Conservation (phyloP, 2,329 filamentous ascomycete species). For the Alternaria sp. region DNA sequence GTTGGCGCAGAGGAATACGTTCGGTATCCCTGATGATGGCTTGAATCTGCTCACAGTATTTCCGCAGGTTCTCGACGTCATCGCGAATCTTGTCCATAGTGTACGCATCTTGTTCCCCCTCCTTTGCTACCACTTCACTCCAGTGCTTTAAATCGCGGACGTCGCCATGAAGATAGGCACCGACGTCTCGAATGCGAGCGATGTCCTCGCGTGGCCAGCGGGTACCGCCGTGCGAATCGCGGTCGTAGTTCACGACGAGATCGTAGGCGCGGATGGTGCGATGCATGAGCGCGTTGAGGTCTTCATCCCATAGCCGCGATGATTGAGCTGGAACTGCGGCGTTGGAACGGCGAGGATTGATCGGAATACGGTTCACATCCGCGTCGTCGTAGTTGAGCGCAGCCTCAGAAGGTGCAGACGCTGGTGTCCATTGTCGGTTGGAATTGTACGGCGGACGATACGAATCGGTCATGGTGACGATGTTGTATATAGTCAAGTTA, state of each 20-base stretch:
- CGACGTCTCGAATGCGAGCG: conserved; percentile 9
- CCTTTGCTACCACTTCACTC: not conserved
- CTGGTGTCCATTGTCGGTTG: not conserved
- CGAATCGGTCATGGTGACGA: not conserved
- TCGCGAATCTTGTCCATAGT: not conserved
- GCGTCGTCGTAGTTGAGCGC: not conserved
- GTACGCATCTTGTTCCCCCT: not conserved
- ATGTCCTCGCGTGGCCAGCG: conserved; percentile 25
- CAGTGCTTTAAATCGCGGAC: conserved; percentile 10
- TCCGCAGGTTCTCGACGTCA: not conserved
- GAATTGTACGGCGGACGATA: not conserved
- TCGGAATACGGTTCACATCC: not conserved
- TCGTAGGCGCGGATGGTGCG: conserved; percentile 26
- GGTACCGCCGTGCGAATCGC: conserved; percentile 18
- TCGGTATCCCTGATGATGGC: not conserved
- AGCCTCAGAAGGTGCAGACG: not conserved
- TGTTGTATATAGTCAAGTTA: not conserved
- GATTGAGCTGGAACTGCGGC: not conserved
- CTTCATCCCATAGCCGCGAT: conserved; percentile 12
- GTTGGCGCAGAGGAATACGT: not conserved
- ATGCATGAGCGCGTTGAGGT: conserved; percentile 15
- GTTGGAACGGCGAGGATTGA: not conserved
- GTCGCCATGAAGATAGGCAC: conserved; percentile 16
- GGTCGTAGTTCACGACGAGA: conserved; percentile 24
- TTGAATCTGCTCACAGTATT: not conserved